These are phyloP conservation scores for Verticillium klebahnii DNA, from an alignment of 2,329 filamentous ascomycete species.

Conservation along the genomic window DNA sequence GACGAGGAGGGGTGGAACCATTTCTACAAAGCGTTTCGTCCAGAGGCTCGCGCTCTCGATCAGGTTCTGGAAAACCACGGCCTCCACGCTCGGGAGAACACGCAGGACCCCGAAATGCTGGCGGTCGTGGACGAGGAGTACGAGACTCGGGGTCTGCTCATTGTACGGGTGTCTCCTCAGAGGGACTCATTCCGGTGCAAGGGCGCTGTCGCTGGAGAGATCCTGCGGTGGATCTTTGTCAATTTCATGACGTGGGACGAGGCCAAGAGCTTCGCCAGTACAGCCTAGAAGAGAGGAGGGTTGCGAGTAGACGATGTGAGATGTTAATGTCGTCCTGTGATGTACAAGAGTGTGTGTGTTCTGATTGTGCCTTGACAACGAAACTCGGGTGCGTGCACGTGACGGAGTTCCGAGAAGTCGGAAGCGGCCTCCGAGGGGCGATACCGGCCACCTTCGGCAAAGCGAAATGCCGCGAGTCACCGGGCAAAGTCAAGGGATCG, in stretches of 20 bases:
- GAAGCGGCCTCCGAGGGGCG: background rate
- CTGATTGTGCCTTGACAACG: too few relatives aligned
- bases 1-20: background rate
- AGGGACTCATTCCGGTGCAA: constrained; percentile 5
- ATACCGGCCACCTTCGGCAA: background rate
- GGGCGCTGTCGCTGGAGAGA: constrained; percentile 1
- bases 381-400: too few relatives aligned
- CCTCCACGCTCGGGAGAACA: background rate
- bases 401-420: too few relatives aligned
- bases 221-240: constrained; percentile 4
- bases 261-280: constrained; percentile 1
- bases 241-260: constrained; percentile 7
- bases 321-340: too few relatives aligned
- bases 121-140: constrained; percentile 5
- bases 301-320: too few relatives aligned
- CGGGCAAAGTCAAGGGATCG: background rate
- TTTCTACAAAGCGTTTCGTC: background rate
- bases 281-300: too few relatives aligned
- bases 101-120: background rate
- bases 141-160: background rate
- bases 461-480: background rate
- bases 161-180: background rate
- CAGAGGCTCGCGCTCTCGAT: background rate
- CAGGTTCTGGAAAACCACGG: background rate
- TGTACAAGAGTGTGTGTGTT: too few relatives aligned